Evolutionary conservation across 2,329 filamentous ascomycete species (phyloP), one percentile per base, ranked within the genome.

Genomic region (Stenocarpella maydis): DNA sequence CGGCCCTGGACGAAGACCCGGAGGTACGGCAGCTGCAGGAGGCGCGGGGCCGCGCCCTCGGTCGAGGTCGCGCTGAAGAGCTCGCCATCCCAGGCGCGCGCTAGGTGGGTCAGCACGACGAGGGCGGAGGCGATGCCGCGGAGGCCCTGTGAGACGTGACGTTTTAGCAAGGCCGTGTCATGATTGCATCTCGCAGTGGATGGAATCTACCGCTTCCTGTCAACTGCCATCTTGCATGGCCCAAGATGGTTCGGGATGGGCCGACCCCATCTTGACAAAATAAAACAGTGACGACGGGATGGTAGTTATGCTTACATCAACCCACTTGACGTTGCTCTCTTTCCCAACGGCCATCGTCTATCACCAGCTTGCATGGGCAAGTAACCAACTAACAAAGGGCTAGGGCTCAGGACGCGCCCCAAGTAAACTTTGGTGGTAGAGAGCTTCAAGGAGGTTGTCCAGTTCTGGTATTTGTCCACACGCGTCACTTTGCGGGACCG

Each of bases 1-100:
- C 90, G 85, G 26, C 90, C 88, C 74, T 89, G 87, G 61, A 86
- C 82, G 47, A 87, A 80, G 58, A 91, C 83, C 68, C 88, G 86
- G 69, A 90, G 79, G 74, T 87, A 86, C 17, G 88, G 88, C 49
- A 83, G 81, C 77, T 91, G 88, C 70, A 89, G 82, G 37, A 88
- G 72, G 60, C 82, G 81, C 6, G 86, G 84, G 1, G 80, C 74
- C 3, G 79, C 78, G 34, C 82, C 82, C 58, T 84, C 79, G n/a
- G 77, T 77, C 41, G 79, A 79, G 67, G 81, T 79, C 7, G 85
- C 82, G 41, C 81, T 78, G 72, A 88, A 84, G n/a, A 87, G 78
- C 19, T 81, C 80, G 71, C 80, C 79, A 72, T 85, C 83, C 75
- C 86, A 88, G 60, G 84, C 82, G 54, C 86, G 81, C 14, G 82